phyloP scores from a whole-genome alignment of 1,284 basidiomycete genomes.

The Boletus chippewaensis region DNA sequence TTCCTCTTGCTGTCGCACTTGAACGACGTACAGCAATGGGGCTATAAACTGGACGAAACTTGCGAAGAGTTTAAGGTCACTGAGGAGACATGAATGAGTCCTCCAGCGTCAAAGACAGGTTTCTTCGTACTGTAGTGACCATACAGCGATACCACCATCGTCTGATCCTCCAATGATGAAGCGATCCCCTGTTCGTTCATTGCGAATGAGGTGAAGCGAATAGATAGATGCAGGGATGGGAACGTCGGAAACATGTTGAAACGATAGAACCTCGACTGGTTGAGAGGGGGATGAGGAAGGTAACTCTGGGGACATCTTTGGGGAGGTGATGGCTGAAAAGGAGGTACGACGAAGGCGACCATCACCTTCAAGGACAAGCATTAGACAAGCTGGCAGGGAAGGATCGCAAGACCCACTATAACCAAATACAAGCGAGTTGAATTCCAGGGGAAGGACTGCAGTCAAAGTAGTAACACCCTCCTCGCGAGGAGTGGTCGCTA shows the following conservation, averaged over 20 bases:
- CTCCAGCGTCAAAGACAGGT: neutral
- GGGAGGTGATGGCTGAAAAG: conserved; percentile 28
- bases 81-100: conserved; percentile 29
- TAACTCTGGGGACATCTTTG: neutral
- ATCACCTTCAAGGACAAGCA: conserved; percentile 45
- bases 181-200: conserved; percentile 49
- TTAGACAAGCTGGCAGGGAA: neutral
- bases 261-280: conserved; percentile 6
- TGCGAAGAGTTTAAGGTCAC: conserved; percentile 57
- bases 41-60: conserved; percentile 66
- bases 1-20: conserved; percentile 47
- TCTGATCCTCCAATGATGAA: conserved; percentile 66
- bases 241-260: conserved; percentile 37
- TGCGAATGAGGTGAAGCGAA: conserved; percentile 48
- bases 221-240: conserved; percentile 45
- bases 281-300: neutral
- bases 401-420: conserved; percentile 44
- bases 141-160: conserved; percentile 69
- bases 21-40: conserved; percentile 53
- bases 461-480: conserved; percentile 29
- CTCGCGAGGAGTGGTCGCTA: neutral
- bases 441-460: conserved; percentile 50
- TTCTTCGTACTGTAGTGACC: conserved; percentile 49
- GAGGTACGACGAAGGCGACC: conserved; percentile 45
- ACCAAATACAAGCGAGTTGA: conserved; percentile 52